Evolutionary conservation across 1,284 basidiomycete species (phyloP).

Genomic region (Afroboletus lepidellus): DNA sequence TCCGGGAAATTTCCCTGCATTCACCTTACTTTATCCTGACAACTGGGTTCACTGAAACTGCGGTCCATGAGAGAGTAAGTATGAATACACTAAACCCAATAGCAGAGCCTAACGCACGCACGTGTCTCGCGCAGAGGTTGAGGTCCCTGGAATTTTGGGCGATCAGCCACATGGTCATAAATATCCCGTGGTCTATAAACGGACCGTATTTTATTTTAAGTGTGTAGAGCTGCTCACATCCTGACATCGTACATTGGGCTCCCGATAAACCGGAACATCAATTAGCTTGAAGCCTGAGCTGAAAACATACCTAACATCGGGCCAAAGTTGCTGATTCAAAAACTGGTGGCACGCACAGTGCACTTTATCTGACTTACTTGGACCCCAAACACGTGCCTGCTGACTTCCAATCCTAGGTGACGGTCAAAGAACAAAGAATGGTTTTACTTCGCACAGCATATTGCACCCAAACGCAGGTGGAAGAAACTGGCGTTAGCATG

Average conservation of each 20-base stretch:
- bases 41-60: background rate
- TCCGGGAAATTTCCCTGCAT: background rate
- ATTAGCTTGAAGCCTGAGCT: background rate
- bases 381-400: too few relatives aligned
- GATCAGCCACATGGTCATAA: too few relatives aligned
- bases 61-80: background rate
- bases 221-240: background rate
- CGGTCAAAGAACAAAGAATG: too few relatives aligned
- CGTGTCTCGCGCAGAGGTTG: constrained; percentile 12
- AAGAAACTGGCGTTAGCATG: constrained; percentile 1
- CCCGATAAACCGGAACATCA: background rate
- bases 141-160: background rate
- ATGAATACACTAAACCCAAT: background rate
- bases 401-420: too few relatives aligned
- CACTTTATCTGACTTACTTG: background rate
- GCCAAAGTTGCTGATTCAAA: background rate
- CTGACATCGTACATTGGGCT: background rate
- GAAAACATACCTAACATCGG: background rate
- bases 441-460: too few relatives aligned
- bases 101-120: constrained; percentile 9
- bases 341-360: background rate
- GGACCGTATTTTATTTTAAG: too few relatives aligned
- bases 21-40: background rate
- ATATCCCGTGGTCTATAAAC: too few relatives aligned
- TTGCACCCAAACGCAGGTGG: too few relatives aligned